Evolutionary conservation across 306 rosid species (phyloP).

Genomic region (Trifolium fragiferum): DNA sequence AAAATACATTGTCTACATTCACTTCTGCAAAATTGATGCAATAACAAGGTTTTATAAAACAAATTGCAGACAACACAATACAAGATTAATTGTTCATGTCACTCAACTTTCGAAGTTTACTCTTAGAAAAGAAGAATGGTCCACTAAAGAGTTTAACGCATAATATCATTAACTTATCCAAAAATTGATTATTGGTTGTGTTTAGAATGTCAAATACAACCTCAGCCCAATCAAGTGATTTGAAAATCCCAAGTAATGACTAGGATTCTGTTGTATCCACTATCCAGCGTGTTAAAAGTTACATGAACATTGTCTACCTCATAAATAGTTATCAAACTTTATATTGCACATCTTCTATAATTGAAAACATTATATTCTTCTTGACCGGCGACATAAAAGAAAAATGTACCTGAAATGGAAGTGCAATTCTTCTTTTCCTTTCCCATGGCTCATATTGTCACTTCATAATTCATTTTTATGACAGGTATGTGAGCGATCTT

Average conservation of each 20-base stretch:
- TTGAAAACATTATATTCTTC: neutral
- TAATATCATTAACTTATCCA: neutral
- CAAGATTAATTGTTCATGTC: neutral
- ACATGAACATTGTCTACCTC: neutral
- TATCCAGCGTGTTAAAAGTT: neutral
- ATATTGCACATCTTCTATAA: neutral
- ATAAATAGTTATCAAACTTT: neutral
- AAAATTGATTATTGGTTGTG: neutral
- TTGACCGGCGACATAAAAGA: neutral
- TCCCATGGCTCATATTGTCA: neutral
- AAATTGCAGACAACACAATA: conserved; percentile 3
- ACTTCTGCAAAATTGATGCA: neutral
- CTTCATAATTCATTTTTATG: neutral
- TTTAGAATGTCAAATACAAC: neutral
- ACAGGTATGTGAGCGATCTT: neutral
- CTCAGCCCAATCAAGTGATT: neutral
- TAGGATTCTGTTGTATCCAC: too few species aligned
- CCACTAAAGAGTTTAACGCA: neutral
- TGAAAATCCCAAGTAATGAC: neutral
- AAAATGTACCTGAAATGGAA: neutral
- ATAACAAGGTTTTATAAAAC: neutral
- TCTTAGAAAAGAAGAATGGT: too few species aligned
- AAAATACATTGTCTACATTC: neutral
- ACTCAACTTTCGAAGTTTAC: neutral
- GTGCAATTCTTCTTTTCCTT: neutral